Base-by-base conservation (phyloP, 139 green algal genomes). In the Picochlorum sp. region DNA sequence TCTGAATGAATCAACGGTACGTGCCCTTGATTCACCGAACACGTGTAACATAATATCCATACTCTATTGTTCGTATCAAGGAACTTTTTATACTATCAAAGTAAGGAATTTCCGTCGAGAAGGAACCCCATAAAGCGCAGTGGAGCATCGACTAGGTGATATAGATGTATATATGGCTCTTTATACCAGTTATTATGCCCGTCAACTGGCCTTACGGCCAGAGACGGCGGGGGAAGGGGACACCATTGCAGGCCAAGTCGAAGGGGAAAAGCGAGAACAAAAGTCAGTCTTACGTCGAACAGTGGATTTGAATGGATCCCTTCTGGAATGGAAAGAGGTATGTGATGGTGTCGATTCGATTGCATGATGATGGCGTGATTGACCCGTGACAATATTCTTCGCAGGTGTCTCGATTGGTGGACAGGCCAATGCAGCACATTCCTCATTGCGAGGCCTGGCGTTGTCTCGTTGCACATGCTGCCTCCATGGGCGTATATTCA, bases 401-500 rank as follows among this genome's bases (percentile, higher is more conserved):
- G 45, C 0, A 54, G 47, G 47, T 54, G n/a, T 54, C 47, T 54
- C 16, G 47, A 54, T 20, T 54, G 47, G 47, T 54, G 7, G 18
- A 54, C 18, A 26, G 18, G 11, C 47, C 58, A 50, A n/a, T 11
- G 8, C 47, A 54, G n/a, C 18, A 54, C 11, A 4, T 54, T 54
- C 47, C 47, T 13, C 47, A 54, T 45, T 85, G 57, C 65, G 77
- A 54, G 63, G 76, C 1, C 65, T 13, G 57, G 71, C 18, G 74
- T 44, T 44, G 1, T 62, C 38, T 21, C 63, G 66, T 63, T 87
- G 50, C 49, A 76, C 24, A 63, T 83, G 55, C 69, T 95, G 45
- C 84, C 89, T 10, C 86, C 88, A 1, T 45, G 64, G 6, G 82
- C 57, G 8, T 97, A 92, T 62, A 60, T 50, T 2, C 56, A 86